Percentiles rank a stretch among this genome's conserved stretches.
Conservation (phyloP, 257 asterid species). For the Solanum neorickii region DNA sequence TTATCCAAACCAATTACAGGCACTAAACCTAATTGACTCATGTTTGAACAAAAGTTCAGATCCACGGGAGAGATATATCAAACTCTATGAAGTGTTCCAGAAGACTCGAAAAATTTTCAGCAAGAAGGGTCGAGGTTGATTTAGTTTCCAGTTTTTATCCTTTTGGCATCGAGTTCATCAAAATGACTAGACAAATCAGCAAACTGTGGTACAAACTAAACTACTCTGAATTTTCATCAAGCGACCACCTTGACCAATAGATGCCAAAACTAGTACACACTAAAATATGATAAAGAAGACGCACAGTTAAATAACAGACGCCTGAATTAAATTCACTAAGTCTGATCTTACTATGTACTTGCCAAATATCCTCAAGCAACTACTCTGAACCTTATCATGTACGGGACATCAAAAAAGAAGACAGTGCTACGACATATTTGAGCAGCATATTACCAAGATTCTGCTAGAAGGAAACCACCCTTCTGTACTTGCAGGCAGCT, state of each 20-base stretch:
- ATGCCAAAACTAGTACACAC: not conserved
- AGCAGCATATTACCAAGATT: not conserved
- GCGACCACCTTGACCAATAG: not conserved
- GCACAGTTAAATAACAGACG: not conserved
- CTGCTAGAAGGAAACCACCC: not conserved
- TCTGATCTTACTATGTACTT: not conserved
- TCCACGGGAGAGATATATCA: not conserved
- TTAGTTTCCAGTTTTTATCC: not conserved
- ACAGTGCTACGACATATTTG: not conserved
- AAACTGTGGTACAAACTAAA: not conserved
- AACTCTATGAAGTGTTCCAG: not conserved
- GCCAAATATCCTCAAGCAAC: not conserved
- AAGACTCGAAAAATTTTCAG: not conserved
- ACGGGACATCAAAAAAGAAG: not conserved
- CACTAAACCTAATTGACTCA: not conserved
- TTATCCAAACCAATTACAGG: not conserved
- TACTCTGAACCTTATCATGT: not conserved
- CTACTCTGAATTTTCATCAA: not conserved
- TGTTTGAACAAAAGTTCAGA: not conserved
- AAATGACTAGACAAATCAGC: not conserved
- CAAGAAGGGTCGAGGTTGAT: not conserved
- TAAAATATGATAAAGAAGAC: not conserved
- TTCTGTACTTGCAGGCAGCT: not conserved
- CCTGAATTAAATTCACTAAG: not conserved
- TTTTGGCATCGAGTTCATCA: not conserved